Evolutionary conservation across 441 rosid genomes (phyloP).

Genomic region (Hypseocharis bilobata): DNA sequence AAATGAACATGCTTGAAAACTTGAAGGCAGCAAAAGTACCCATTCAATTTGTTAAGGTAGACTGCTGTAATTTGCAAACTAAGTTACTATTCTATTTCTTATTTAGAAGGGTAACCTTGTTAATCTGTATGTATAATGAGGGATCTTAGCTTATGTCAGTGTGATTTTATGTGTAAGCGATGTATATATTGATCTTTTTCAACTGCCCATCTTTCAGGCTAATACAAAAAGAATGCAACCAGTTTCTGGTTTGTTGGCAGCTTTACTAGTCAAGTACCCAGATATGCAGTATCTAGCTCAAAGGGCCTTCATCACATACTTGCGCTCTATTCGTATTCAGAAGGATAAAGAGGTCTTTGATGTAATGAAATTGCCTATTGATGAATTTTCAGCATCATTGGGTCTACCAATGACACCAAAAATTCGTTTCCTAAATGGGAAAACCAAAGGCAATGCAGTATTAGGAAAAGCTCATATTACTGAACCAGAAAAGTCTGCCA

Average conservation of each 20-base stretch:
- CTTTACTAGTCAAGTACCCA: slow-evolving; percentile 59
- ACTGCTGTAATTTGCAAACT: not conserved
- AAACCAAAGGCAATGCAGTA: slow-evolving; percentile 34
- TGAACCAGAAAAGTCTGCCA: slow-evolving; percentile 28
- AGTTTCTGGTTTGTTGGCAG: slow-evolving; percentile 54
- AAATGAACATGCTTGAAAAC: slow-evolving; percentile 81
- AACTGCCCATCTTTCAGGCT: slow-evolving; percentile 38
- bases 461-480: slow-evolving; percentile 27
- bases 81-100: not conserved
- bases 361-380: slow-evolving; percentile 53
- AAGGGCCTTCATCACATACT: slow-evolving; percentile 67
- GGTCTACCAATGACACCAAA: slow-evolving; percentile 83
- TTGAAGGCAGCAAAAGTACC: slow-evolving; percentile 68
- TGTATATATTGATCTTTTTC: slow-evolving; percentile 15
- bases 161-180: not conserved
- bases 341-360: slow-evolving; percentile 85
- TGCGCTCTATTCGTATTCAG: slow-evolving; percentile 69
- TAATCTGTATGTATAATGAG: not conserved
- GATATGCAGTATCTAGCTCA: slow-evolving; percentile 63
- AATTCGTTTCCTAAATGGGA: slow-evolving; percentile 53
- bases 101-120: not conserved
- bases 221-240: slow-evolving; percentile 56
- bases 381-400: slow-evolving; percentile 75
- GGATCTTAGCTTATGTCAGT: not conserved
- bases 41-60: slow-evolving; percentile 59